These are phyloP conservation scores for Carpinus viminea DNA, from an alignment of 306 rosid species.

Conservation along the genomic window DNA sequence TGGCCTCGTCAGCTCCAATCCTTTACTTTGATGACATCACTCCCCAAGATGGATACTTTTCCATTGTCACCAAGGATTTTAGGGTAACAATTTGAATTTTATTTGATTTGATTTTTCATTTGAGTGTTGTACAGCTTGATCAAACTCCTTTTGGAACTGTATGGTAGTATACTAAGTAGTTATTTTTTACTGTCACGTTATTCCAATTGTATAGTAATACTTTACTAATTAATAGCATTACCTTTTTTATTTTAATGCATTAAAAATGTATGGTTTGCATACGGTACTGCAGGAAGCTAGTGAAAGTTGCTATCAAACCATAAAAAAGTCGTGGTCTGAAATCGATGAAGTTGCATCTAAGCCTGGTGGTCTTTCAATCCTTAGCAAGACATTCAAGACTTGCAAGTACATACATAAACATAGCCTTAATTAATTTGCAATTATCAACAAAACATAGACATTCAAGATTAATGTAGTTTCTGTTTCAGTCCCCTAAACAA, in stretches of 20 bases:
- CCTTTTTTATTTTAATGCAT: background rate
- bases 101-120: too few species aligned
- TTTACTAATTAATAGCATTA: too few species aligned
- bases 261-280: background rate
- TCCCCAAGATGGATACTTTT: conserved; percentile 28
- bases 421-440: background rate
- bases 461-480: background rate
- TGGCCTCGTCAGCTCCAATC: conserved; percentile 57
- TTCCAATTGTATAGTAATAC: too few species aligned
- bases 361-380: conserved; percentile 53
- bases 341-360: conserved; percentile 51
- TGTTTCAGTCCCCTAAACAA: conserved; percentile 42
- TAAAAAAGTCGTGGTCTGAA: conserved; percentile 61
- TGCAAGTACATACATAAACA: conserved; percentile 32
- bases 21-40: conserved; percentile 43
- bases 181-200: too few species aligned
- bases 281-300: conserved; percentile 38
- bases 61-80: conserved; percentile 36
- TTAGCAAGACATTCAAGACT: conserved; percentile 52
- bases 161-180: too few species aligned
- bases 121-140: too few species aligned
- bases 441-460: too few species aligned
- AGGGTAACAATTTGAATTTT: conserved; percentile 14
- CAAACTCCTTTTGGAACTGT: background rate
- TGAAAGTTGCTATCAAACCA: conserved; percentile 62